Conservation (phyloP, 139 green algal genomes). For the Chloropicon primus region DNA sequence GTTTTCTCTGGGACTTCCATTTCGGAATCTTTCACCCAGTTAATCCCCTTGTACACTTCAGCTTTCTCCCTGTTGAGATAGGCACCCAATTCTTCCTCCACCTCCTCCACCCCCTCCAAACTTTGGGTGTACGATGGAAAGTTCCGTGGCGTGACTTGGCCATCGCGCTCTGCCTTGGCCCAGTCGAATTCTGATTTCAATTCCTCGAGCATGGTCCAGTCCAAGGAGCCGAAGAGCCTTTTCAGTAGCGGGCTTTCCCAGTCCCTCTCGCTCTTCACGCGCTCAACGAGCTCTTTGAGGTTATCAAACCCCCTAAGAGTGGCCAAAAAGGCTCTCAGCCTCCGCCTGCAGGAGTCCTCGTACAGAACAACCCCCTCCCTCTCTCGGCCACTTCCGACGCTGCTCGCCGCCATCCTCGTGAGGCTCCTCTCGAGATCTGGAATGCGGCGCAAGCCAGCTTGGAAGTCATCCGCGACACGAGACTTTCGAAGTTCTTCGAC, state of each 20-base stretch:
- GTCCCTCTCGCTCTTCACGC: neutral
- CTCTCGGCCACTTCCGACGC: conserved; percentile 37
- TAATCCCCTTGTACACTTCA: neutral
- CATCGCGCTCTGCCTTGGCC: neutral
- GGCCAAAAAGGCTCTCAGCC: conserved; percentile 28
- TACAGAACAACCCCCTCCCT: conserved; percentile 85
- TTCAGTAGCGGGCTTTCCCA: neutral
- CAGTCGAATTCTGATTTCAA: neutral
- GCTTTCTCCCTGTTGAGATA: conserved; percentile 5
- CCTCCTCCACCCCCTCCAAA: conserved; percentile 19
- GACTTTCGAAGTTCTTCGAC: conserved; percentile 14
- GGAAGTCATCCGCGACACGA: neutral
- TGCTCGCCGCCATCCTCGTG: conserved; percentile 42
- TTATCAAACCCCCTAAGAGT: conserved; percentile 13
- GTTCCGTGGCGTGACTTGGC: neutral
- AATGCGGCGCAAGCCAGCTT: conserved; percentile 18
- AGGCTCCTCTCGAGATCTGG: conserved; percentile 79
- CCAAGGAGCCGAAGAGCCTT: neutral
- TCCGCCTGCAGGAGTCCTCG: conserved; percentile 58
- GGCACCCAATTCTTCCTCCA: conserved; percentile 37
- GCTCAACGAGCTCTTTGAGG: neutral
- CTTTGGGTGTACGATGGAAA: conserved; percentile 10
- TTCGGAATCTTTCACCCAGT: neutral
- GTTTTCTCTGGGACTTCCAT: neutral
- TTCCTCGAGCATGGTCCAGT: neutral